Evolutionary conservation across 106 monocot species (phyloP).

Genomic region (Dioscorea zingiberensis): DNA sequence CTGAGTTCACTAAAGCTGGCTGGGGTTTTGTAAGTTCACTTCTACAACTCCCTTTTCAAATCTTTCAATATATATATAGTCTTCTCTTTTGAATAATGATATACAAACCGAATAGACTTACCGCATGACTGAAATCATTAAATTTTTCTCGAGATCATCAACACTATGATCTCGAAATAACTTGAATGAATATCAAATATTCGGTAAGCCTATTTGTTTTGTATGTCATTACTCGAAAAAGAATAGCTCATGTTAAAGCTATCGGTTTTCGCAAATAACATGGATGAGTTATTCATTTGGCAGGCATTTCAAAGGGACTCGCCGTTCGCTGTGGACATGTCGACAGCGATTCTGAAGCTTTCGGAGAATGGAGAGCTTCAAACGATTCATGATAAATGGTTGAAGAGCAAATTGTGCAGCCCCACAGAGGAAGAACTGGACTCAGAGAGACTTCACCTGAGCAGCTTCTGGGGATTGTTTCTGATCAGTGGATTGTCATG

Average conservation of each 20-base stretch:
- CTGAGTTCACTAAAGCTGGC: constrained; percentile 15
- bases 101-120: neutral
- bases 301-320: constrained; percentile 15
- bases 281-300: neutral
- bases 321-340: constrained; percentile 7
- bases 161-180: too few species aligned
- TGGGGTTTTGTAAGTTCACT: constrained; percentile 19
- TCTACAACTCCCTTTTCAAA: neutral
- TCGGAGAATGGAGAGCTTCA: constrained; percentile 21
- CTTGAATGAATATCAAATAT: too few species aligned
- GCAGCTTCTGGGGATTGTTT: constrained; percentile 13
- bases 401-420: neutral
- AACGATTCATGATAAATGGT: constrained; percentile 19
- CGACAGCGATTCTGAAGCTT: constrained; percentile 13
- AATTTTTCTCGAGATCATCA: too few species aligned
- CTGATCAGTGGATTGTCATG: constrained; percentile 12
- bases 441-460: neutral
- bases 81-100: neutral
- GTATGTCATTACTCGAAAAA: too few species aligned
- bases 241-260: too few species aligned
- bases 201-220: neutral
- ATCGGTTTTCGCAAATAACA: neutral
- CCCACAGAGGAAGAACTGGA: neutral
- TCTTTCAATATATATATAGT: neutral
- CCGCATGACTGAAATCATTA: neutral